Base-by-base conservation (phyloP, 164 flowering plant species). In the Saururus chinensis region DNA sequence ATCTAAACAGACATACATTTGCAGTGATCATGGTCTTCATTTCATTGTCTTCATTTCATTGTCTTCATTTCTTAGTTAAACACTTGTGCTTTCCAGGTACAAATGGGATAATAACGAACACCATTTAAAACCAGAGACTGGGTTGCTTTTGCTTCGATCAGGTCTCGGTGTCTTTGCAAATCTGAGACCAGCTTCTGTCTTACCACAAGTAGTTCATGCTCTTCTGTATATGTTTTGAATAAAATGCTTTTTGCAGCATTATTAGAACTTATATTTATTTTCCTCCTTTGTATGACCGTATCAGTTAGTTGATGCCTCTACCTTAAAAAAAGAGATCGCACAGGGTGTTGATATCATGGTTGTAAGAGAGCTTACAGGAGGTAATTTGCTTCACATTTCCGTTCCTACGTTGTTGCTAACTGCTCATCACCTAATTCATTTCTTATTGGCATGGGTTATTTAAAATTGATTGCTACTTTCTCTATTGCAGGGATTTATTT, bases 351-450 rank as follows among this genome's bases (percentile, higher is more conserved):
- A 93, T 61, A 75, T 93, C 40, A 85, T 93, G 96, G 99, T 93
- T 70, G 89, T 93, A 19, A 85, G 99, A 73, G 99, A 93, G 80
- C 99, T 93, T 53, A 93, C 99, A 13, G 97, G 97, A 82, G 99
- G 99, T 93, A 52, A 67, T 76, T 55, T 58, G 66, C 1, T 42
- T 35, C 9, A n/a, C 12, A n/a, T 51, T 23, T 30, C 49, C 49
- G 51, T 25, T 14, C 8, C 0, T 19, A 20, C 20, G 6, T 10
- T 65, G 51, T 14, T 59, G 16, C 14, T 20, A 40, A 59, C 14
- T 22, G 52, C 20, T 30, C n/a, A 53, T n/a, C 22, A n/a, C 56
- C 17, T 17, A 22, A n/a, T 53, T 53, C 11, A 20, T 20, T 65
- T 10, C 48, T n/a, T 0, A 0, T 16, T 19, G 21, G 16, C 7